Base-by-base conservation (phyloP, 2,329 filamentous ascomycete genomes). In the Cladosporium velox region DNA sequence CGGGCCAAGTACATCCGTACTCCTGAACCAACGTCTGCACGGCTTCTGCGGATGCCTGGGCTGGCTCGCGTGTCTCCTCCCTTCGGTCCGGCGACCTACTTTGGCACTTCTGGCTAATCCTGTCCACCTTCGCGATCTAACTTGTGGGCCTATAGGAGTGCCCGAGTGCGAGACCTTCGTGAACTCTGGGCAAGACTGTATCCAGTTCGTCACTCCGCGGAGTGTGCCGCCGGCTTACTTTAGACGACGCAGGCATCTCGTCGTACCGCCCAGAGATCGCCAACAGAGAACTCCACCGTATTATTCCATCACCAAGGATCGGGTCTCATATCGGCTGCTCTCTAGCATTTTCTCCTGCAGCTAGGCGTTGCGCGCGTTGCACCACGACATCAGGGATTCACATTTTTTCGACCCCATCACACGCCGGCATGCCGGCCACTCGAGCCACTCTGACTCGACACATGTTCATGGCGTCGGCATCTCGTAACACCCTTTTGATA, bases 11-110 rank as follows among this genome's bases (percentile, higher is more conserved):
- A 64, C 38, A 41, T 41, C 34, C 34, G 60, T 47, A 64, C 61
- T 57, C 61, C 61, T 64, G 35, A 41, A 64, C 51, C 51, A 64
- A 64, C 61, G 51, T 57, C 61, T 64, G 61, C 51, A 64, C 59
- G 51, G 61, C 61, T 57, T 32, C 34, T 55, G 51, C 61, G 61
- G 61, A 57, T 57, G 44, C 61, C 51, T 64, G 26, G 58, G 35
- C 49, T 52, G 30, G 61, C 61, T 64, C 61, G 61, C 61, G 61
- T 64, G 61, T 55, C 61, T 57, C 61, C 51, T 62, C 30, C 47
- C 59, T 35, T 64, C 61, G 61, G 61, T 57, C 51, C 61, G 49
- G 51, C 61, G 35, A 44, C 61, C 61, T 64, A 55, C 52, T 55
- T 55, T 55, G 52, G 52, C 52, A 55, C 32, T 47, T 34, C 51